Percentiles rank a stretch among this genome's conserved stretches.
phyloP scores from a whole-genome alignment of 257 asterid species.

The Agastache rugosa region DNA sequence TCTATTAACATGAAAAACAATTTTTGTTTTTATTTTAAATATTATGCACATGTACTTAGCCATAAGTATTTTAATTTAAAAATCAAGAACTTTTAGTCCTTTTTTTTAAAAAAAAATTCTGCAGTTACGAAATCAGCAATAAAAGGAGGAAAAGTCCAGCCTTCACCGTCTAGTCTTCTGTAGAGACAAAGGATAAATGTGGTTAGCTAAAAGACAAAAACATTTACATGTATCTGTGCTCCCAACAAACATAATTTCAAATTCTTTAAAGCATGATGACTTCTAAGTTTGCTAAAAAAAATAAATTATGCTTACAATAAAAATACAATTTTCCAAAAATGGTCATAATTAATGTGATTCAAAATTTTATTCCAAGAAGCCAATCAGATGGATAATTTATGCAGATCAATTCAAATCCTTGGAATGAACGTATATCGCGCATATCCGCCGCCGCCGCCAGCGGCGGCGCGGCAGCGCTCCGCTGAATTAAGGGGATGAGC shows the following conservation, averaged over 20 bases:
- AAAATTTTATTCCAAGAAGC: neutral
- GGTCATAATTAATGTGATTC: neutral
- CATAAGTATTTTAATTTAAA: neutral
- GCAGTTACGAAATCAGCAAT: conserved; percentile 13
- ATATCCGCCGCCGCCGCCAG: neutral
- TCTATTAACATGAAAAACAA: neutral
- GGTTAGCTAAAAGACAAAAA: conserved; percentile 27
- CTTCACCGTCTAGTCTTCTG: conserved; percentile 34
- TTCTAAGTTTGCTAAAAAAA: neutral
- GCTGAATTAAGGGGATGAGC: too few relatives aligned
- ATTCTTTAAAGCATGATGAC: neutral
- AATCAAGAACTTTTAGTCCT: neutral
- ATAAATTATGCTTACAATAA: neutral
- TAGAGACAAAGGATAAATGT: conserved; percentile 25
- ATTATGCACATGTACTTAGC: neutral
- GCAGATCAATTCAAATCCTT: neutral
- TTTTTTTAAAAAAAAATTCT: neutral
- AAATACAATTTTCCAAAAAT: neutral
- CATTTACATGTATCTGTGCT: neutral
- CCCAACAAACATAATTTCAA: neutral
- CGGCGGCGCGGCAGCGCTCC: neutral
- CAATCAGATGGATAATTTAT: neutral
- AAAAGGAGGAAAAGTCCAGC: conserved; percentile 33
- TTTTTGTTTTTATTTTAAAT: too few relatives aligned
- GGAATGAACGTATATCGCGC: neutral